Evolutionary conservation across 106 monocot species (phyloP), one percentile per base, ranked within the genome.

Genomic region (Apostasia shenzhenica): DNA sequence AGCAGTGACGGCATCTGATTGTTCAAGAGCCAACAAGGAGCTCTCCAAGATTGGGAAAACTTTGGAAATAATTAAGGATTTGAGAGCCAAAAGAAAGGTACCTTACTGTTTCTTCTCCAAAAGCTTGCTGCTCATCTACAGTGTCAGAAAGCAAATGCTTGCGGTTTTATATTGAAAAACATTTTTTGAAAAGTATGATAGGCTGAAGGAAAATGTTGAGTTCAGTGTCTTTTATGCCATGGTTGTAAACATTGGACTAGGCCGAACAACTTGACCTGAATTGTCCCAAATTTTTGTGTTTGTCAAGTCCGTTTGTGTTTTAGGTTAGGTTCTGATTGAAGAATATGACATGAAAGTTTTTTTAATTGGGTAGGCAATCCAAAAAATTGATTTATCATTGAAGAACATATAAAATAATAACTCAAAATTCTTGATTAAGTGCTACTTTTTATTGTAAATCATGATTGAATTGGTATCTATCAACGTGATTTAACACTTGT

Each of bases 21-120:
- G 84, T 74, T 81, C 91, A 43, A 84, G 69, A 55, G 82, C 89
- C 2, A 95, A 91, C 67, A 91, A 89, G 77, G 95, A 95, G 68
- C 80, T 95, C 57, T 81, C 73, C 41, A 83, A 89, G 67, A 70
- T 91, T 38, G 81, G 65, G 46, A 72, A 70, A 57, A 78, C 84
- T 8, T 79, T 91, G 69, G 82, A 88, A 57, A 55, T 91, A 45
- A 94, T 94, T 68, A 78, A 83, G 40, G 70, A 79, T 45, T 66
- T 94, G 67, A 85, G 83, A 56, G 61, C 83, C 53, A 91, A 88
- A 78, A 77, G 77, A 57, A 74, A 85, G 86, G 94, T 93, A 70
- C 38, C 50, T 63, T 70, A 12, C 41, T 3, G 12, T 53, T 11
- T 14, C 46, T 2, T 64, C 8, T 39, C 26, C 26, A 2, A 54